Percentiles rank a stretch among this genome's conserved stretches.
These are phyloP conservation scores for Vachellia collinsii DNA, from an alignment of 306 rosid species.

Conservation along the genomic window DNA sequence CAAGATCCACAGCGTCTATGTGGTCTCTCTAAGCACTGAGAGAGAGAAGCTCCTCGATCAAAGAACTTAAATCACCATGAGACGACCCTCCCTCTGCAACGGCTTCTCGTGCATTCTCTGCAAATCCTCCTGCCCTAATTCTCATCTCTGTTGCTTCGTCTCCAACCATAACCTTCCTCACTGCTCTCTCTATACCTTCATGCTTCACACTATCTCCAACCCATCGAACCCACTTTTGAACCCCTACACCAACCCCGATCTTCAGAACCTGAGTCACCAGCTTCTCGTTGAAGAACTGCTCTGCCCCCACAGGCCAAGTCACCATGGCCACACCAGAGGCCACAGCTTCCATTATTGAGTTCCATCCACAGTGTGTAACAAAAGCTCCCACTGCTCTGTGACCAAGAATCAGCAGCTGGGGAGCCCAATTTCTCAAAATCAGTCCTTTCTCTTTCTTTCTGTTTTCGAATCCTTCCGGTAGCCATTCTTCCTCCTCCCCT, in stretches of 20 bases:
- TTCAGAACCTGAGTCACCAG: constrained; percentile 39
- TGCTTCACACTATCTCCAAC: constrained; percentile 33
- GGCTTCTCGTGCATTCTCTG: constrained; percentile 33
- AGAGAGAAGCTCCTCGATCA: constrained; percentile 33
- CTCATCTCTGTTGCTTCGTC: constrained; percentile 46
- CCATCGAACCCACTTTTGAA: constrained; percentile 23
- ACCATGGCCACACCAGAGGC: constrained; percentile 42
- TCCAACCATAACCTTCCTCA: constrained; percentile 34
- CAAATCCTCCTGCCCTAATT: constrained; percentile 37
- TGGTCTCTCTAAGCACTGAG: neutral
- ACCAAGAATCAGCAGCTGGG: constrained; percentile 44
- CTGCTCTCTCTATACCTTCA: constrained; percentile 41
- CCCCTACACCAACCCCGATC: constrained; percentile 46
- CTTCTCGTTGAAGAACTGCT: constrained; percentile 50
- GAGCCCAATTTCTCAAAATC: constrained; percentile 47
- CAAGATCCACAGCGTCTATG: neutral
- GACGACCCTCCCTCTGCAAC: constrained; percentile 44
- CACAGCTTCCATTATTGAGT: constrained; percentile 42
- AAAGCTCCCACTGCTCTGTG: constrained; percentile 45
- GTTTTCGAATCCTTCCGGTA: constrained; percentile 44
- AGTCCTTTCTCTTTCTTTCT: constrained; percentile 44
- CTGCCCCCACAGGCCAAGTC: constrained; percentile 45
- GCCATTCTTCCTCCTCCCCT: constrained; percentile 24
- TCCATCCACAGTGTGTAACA: constrained; percentile 54
- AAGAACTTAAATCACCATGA: neutral